Base-by-base conservation (phyloP, 176 grass and related monocot species). In the Echinochloa phyllopogon region DNA sequence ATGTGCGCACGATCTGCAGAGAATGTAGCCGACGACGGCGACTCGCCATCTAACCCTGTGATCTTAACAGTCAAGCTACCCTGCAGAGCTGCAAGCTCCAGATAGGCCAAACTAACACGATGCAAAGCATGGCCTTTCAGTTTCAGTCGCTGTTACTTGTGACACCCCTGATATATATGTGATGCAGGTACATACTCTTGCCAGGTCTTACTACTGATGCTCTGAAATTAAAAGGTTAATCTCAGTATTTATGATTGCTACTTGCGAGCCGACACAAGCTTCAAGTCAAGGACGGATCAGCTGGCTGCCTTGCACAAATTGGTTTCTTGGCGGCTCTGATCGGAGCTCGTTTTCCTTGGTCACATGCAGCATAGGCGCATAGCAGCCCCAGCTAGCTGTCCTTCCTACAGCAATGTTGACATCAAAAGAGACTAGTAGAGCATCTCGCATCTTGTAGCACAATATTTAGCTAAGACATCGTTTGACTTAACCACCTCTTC, bases 11-110 rank as follows among this genome's bases (percentile, higher is more conserved):
- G 38, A 69, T 69, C 44, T 15, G 29, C 36, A 39, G 20, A 48
- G 65, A 86, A 40, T 86, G 52, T 5, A 50, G 18, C 8, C 5
- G 24, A 79, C 5, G 24, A 79, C 75, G 65, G 44, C 40, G 75
- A 85, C 74, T 12, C 25, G 38, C 64, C 83, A 85, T 78, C 83
- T 23, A 59, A 78, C 50, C 10, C 14, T 8, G 41, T 71, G 75
- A 78, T 60, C 52, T 45, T 40, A 78, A 78, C 83, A 16, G 51
- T 29, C 20, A 77, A 85, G 36, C 72, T 74, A 25, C 69, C 33
- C 40, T 41, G 12, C 11, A 47, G 29, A 59, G 40, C 20, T 49
- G 29, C 36, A 15, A 59, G 65, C 21, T 71, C 14, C 8, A 18
- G 20, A 55, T 16, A 33, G 15, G 72, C 47, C 0, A 72, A 47